Base-by-base conservation (phyloP, 768 basidiomycete species). In the Russula dissimulans region DNA sequence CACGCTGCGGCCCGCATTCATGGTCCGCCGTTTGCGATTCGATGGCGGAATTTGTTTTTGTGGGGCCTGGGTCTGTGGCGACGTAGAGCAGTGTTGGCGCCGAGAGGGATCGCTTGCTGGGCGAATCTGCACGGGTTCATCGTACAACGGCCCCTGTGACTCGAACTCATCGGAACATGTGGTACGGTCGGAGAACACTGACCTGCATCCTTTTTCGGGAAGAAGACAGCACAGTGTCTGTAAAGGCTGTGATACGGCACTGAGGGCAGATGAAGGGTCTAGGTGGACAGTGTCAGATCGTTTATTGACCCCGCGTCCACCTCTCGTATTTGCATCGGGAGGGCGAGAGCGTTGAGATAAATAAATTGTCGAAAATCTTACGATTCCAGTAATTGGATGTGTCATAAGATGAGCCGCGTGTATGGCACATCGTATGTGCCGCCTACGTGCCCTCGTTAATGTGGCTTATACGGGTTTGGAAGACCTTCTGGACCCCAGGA, bases 331-430 rank as follows among this genome's bases (percentile, higher is more conserved):
- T 42, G 44, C 38, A 29, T n/a, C 44, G 52, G 36, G 22, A 26
- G 22, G 22, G 22, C 22, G 22, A 42, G 36, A n/a, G 32, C 9
- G 18, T 54, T 29, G 44, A 45, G 54, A 47, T 14, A 10, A 57
- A 50, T 58, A 42, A 51, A 57, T 57, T n/a, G 15, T 41, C 41
- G 42, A 44, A 50, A 7, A 42, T 46, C 47, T 54, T 36, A 57
- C 56, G 51, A 34, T 53, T 57, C 31, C 34, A 26, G 59, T 44
- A 44, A 60, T 57, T 31, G 44, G 42, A 53, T 59, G 51, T 59
- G 15, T 51, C 55, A 47, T 61, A 17, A 52, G n/a, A 52, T n/a
- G 56, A 46, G 45, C 38, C 60, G 60, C 60, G 44, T 61, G 55
- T 34, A n/a, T 11, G 45, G 49, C 31, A 26, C 55, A 57, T 50